Base-by-base conservation (phyloP, 2,329 filamentous ascomycete genomes). In the Camptophora hylomeconis region DNA sequence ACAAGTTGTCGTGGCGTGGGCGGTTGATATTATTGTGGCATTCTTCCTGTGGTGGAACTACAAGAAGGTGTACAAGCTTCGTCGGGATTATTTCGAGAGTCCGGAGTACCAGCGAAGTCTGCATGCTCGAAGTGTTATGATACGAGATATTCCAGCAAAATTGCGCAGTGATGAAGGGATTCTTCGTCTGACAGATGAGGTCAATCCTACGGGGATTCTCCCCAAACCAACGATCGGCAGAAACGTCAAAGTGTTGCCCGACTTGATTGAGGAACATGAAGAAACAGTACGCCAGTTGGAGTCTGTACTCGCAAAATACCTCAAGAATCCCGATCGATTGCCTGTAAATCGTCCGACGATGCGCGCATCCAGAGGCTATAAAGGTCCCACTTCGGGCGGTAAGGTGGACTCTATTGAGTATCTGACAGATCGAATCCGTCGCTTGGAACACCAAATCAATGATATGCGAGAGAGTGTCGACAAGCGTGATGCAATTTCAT, bases 361-460 rank as follows among this genome's bases (percentile, higher is more conserved):
- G 61, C 73, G 69, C 24, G 80, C 82, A 0, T 41, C 42, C 19
- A 87, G 84, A 50, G 79, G 78, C 39, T 82, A 94, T 45, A 73
- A 71, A 32, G 67, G 72, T 1, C 75, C 72, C 42, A 65, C 75
- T 14, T 70, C 67, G 18, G 71, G 71, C 9, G 72, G 80, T 40
- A 87, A 84, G 50, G 70, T 95, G 4, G 89, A 98, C 49, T 83
- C 89, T 11, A 95, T 98, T 46, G 82, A 93, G 38, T 95, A 93
- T 47, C 64, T 92, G 30, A 92, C 84, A 0, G 70, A 78, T 30
- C 75, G 86, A 11, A 94, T 98, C 48, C 74, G 75, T 42, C 67
- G 76, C 26, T 65, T 98, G 19, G 87, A 95, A 51, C 54, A 73
- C 7, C 72, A 92, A 48, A 84, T 98, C 54, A 82, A 80, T 48